These are phyloP conservation scores for Tuber brumale DNA, from an alignment of 495 filamentous ascomycete genomes.

Conservation along the genomic window DNA sequence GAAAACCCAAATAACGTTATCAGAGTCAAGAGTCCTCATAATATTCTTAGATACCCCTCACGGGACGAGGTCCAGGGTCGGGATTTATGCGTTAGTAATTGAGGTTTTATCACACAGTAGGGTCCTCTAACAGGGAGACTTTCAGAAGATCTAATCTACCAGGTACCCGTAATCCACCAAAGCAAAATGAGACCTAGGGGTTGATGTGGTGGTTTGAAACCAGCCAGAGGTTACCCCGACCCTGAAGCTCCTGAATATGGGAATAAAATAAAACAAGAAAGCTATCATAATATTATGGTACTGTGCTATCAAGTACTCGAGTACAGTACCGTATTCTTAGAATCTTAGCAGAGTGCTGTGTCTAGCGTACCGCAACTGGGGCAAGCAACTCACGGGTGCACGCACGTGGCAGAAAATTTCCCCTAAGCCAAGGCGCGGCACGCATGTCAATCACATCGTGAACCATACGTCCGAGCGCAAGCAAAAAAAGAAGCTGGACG, in stretches of 20 bases:
- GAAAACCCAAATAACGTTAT: not conserved
- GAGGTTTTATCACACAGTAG: not conserved
- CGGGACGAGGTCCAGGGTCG: not conserved
- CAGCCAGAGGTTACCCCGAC: too few species aligned
- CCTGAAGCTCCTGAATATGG: not conserved
- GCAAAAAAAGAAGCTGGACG: not conserved
- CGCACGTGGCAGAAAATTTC: not conserved
- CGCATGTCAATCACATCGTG: not conserved
- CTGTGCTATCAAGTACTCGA: too few species aligned
- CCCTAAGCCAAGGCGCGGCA: not conserved
- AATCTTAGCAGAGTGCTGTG: not conserved
- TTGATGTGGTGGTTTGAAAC: not conserved
- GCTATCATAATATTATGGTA: not conserved
- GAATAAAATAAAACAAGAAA: not conserved
- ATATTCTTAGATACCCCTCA: not conserved
- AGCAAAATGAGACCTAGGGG: not conserved
- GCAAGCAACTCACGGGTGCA: not conserved
- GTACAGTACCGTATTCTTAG: not conserved
- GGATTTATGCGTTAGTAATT: not conserved
- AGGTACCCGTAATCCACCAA: not conserved
- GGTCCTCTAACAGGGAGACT: not conserved
- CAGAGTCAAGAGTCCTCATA: not conserved
- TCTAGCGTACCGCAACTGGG: not conserved
- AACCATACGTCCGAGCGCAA: not conserved
- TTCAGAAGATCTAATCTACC: not conserved